Evolutionary conservation across 768 basidiomycete genomes (phyloP).

Genomic region (Podaxis carcinomalis): DNA sequence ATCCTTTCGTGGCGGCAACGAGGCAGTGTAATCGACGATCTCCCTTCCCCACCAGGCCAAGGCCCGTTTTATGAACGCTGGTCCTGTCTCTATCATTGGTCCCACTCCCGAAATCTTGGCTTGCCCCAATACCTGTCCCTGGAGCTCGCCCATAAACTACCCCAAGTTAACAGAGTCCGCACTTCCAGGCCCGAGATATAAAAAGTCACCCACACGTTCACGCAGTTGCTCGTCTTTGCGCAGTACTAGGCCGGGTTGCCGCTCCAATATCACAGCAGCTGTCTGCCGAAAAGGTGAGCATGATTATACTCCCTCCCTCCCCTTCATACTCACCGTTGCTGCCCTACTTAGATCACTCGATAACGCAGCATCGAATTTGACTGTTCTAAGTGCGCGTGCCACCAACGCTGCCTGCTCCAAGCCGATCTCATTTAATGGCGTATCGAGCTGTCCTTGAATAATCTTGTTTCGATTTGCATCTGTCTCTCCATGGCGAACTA

Average conservation of each 20-base stretch:
- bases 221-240: slow-evolving; percentile 45
- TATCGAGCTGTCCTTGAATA: slow-evolving; percentile 77
- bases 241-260: slow-evolving; percentile 45
- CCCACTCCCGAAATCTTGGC: slow-evolving; percentile 10
- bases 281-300: slow-evolving; percentile 40
- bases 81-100: slow-evolving; percentile 33
- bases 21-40: slow-evolving; percentile 23
- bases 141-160: slow-evolving; percentile 58
- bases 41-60: slow-evolving; percentile 57
- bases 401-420: slow-evolving; percentile 53
- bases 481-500: slow-evolving; percentile 80
- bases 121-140: slow-evolving; percentile 35
- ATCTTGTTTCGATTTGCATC: slow-evolving; percentile 57
- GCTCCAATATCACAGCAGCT: slow-evolving; percentile 53
- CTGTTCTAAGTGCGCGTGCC: slow-evolving; percentile 46
- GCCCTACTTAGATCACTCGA: slow-evolving; percentile 75
- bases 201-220: slow-evolving; percentile 50
- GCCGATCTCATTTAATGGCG: slow-evolving; percentile 59
- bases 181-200: background rate
- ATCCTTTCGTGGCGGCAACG: slow-evolving; percentile 9
- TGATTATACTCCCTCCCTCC: background rate
- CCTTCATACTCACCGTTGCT: slow-evolving; percentile 39
- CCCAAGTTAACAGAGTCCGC: background rate
- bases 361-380: slow-evolving; percentile 56
- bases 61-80: slow-evolving; percentile 44